phyloP scores from a whole-genome alignment of 352 stramenopile genomes.

The Pythium apleroticum region DNA sequence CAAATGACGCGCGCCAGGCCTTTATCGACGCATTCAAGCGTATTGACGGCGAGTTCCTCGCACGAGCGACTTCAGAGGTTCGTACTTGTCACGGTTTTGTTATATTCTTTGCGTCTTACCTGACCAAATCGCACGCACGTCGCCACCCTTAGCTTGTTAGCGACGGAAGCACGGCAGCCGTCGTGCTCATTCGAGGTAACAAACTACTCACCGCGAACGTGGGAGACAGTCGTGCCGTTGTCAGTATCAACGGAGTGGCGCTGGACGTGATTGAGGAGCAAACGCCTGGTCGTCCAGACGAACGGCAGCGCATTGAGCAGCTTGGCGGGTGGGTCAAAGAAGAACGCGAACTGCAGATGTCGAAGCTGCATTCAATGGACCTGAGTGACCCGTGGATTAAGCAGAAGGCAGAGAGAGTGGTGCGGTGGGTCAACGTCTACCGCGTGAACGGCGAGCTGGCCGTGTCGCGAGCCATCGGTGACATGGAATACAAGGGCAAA shows the following conservation, averaged over 20 bases:
- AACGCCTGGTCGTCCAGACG: slow-evolving; percentile 69
- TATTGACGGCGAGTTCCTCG: slow-evolving; percentile 81
- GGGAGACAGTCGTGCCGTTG: slow-evolving; percentile 85
- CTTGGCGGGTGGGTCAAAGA: slow-evolving; percentile 81
- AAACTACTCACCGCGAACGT: slow-evolving; percentile 84
- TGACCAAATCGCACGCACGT: background rate
- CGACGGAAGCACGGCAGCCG: slow-evolving; percentile 74
- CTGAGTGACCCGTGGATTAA: slow-evolving; percentile 85
- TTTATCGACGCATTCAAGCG: slow-evolving; percentile 76
- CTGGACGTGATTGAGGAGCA: slow-evolving; percentile 89
- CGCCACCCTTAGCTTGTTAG: slow-evolving; percentile 40
- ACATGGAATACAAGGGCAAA: slow-evolving; percentile 91
- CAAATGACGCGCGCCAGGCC: slow-evolving; percentile 48
- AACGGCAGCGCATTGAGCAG: slow-evolving; percentile 68
- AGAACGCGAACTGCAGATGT: slow-evolving; percentile 86
- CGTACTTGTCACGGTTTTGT: background rate
- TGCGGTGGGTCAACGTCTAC: slow-evolving; percentile 86
- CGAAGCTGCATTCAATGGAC: slow-evolving; percentile 88
- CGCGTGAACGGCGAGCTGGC: slow-evolving; percentile 92
- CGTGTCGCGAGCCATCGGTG: slow-evolving; percentile 90
- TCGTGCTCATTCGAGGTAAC: slow-evolving; percentile 83
- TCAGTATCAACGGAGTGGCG: slow-evolving; percentile 74
- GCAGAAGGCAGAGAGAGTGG: slow-evolving; percentile 73
- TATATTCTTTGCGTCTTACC: background rate
- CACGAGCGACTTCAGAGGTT: slow-evolving; percentile 59